A percentile compares a stretch with the other conserved stretches of the same genome.
Evolutionary conservation across 768 basidiomycete genomes (phyloP).

Genomic region (Rhodotorula sphaerocarpa): DNA sequence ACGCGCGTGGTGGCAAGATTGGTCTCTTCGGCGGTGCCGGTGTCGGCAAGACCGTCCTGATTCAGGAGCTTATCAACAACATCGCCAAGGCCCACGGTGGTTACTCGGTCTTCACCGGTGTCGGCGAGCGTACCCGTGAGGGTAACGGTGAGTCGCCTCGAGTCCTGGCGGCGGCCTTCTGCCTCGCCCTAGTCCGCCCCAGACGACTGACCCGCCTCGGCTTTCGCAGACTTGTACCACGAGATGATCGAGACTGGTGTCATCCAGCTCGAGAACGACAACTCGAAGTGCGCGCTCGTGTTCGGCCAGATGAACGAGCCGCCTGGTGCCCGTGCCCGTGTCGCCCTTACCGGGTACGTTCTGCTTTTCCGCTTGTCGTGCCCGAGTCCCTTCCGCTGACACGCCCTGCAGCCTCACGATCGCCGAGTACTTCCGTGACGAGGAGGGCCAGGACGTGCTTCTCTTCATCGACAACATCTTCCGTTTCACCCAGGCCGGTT

Average conservation of each 20-base stretch:
- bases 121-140: conserved; percentile 99
- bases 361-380: no score
- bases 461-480: conserved; percentile 99
- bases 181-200: no score
- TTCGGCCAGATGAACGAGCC: conserved; percentile 99
- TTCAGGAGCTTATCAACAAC: conserved; percentile 97
- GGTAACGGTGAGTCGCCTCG: conserved; percentile 61
- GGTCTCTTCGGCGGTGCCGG: conserved; percentile 99
- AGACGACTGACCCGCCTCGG: not conserved
- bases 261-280: conserved; percentile 97
- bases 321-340: conserved; percentile 99
- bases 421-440: conserved; percentile 99
- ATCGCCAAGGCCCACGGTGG: conserved; percentile 99
- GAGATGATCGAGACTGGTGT: conserved; percentile 99
- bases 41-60: conserved; percentile 99
- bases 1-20: conserved; percentile 99
- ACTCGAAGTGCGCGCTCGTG: conserved; percentile 97
- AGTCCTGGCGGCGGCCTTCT: no score
- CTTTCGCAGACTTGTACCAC: conserved; percentile 68
- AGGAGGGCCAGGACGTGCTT: conserved; percentile 99
- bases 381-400: no score
- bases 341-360: conserved; percentile 69
- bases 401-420: conserved; percentile 64
- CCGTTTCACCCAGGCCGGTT: conserved; percentile 99
- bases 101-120: conserved; percentile 82